Base-by-base conservation (phyloP, 345 rosid species). In the Microcos paniculata region DNA sequence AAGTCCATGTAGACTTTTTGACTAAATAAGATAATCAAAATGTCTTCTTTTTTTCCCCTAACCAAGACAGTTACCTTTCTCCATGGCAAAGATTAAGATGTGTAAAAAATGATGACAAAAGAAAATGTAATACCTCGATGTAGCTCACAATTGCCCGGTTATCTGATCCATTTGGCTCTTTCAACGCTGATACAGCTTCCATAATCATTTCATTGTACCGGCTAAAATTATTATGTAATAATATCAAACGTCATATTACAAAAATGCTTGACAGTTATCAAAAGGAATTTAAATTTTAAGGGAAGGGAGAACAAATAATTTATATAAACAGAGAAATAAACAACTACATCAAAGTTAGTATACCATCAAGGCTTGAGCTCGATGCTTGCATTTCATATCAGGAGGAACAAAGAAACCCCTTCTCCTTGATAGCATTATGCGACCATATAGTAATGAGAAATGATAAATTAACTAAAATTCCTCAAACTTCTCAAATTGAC, bases 151-250 rank as follows among this genome's bases (percentile, higher is more conserved):
- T 91, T 51, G 89, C 89, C 79, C 86, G 79, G 43, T 81, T 80
- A 59, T 92, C 94, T 30, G 85, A 85, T 70, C 97, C 97, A 79
- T 83, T 83, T 23, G 89, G 83, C 71, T 91, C 92, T 16, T 85
- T 88, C 75, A 87, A 82, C 14, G 82, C 78, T 69, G 87, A 35
- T 75, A 96, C 78, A 15, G 99, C 99, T 88, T 96, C 98, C 75
- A 87, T 85, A 76, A 96, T 93, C 90, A 90, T 58, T 49, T 84
- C 85, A 77, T 88, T 83, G 73, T 87, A 89, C 88, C 93, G 92
- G 79, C 65, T 42, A 70, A 63, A 62, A 72, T 38, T 15, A 72
- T 38, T 11, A 49, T 46, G 24, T 38, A 67, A 73, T 15, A 63
- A 72, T 57, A 45, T 55, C 31, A 74, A 67, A 57, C 38, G 57